Conservation (phyloP, 805 yeast species). For the Zygoascus bituminiphila region DNA sequence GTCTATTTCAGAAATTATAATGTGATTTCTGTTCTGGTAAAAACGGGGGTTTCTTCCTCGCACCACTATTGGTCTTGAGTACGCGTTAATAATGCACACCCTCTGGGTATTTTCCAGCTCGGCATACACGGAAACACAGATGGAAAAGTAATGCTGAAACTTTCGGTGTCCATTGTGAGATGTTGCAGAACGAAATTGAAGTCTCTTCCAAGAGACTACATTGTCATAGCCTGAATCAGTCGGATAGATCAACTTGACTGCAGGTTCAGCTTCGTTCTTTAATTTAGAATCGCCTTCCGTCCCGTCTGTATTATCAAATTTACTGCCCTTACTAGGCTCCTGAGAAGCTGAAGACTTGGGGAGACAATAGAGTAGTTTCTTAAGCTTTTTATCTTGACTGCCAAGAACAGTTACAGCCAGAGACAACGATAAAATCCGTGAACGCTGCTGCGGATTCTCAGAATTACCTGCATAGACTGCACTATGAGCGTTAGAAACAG, state of each 20-base stretch:
- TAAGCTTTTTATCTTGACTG: conserved; percentile 16
- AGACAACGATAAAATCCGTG: conserved; percentile 19
- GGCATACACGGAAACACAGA: conserved; percentile 18
- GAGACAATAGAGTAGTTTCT: conserved; percentile 18
- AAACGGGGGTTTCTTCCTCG: conserved; percentile 58
- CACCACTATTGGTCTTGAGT: conserved; percentile 43
- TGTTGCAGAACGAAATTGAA: conserved; percentile 28
- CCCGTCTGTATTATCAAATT: neutral
- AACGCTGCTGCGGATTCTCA: conserved; percentile 14
- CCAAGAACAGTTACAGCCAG: conserved; percentile 18
- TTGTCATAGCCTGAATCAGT: conserved; percentile 21
- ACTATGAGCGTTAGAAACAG: conserved; percentile 21
- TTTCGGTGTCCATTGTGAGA: conserved; percentile 27
- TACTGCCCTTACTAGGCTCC: neutral
- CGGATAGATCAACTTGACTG: conserved; percentile 20
- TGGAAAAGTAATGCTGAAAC: conserved; percentile 20
- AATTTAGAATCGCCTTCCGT: neutral
- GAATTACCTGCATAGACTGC: conserved; percentile 21
- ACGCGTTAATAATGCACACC: conserved; percentile 16
- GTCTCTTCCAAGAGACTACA: conserved; percentile 26
- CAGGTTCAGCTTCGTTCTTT: conserved; percentile 14
- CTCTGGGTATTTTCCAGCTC: conserved; percentile 23
- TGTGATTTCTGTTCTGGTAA: conserved; percentile 45
- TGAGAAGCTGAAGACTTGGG: conserved; percentile 13
- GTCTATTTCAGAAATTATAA: conserved; percentile 30